Evolutionary conservation across 2,329 filamentous ascomycete genomes (phyloP).

Genomic region (Lasiodiplodia citricola): DNA sequence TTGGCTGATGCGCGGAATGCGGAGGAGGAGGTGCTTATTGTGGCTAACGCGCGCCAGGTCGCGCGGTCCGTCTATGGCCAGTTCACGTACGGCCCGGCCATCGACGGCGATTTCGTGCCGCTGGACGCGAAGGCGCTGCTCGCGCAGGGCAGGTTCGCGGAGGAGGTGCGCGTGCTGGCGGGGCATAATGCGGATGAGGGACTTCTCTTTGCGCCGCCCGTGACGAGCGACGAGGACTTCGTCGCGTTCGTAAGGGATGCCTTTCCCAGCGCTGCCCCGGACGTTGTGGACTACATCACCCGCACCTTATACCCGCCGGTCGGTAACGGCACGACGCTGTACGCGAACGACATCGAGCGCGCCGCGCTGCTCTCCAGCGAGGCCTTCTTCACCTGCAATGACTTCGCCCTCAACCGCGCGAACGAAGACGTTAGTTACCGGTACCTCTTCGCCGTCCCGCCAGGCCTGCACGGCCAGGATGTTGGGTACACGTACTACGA

Average conservation of each 20-base stretch:
- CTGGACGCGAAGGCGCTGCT: background rate
- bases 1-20: background rate
- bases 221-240: slow-evolving; percentile 31
- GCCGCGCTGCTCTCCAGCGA: slow-evolving; percentile 52
- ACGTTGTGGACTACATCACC: slow-evolving; percentile 48
- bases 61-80: background rate
- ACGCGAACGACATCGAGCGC: slow-evolving; percentile 52
- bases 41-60: background rate
- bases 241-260: slow-evolving; percentile 32
- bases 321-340: slow-evolving; percentile 46
- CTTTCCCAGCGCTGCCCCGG: slow-evolving; percentile 40
- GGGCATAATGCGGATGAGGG: slow-evolving; percentile 54
- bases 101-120: slow-evolving; percentile 2
- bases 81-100: background rate
- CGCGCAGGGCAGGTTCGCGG: slow-evolving; percentile 30
- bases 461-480: slow-evolving; percentile 60
- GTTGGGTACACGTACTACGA: slow-evolving; percentile 59
- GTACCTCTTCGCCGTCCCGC: slow-evolving; percentile 60
- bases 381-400: slow-evolving; percentile 56
- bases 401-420: slow-evolving; percentile 52
- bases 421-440: slow-evolving; percentile 55
- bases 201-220: slow-evolving; percentile 36
- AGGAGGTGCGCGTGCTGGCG: slow-evolving; percentile 35
- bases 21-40: background rate
- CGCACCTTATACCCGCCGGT: slow-evolving; percentile 56